A percentile compares a stretch with the other conserved stretches of the same genome.
phyloP scores from a whole-genome alignment of 1,284 basidiomycete genomes.

The Grifola frondosa region DNA sequence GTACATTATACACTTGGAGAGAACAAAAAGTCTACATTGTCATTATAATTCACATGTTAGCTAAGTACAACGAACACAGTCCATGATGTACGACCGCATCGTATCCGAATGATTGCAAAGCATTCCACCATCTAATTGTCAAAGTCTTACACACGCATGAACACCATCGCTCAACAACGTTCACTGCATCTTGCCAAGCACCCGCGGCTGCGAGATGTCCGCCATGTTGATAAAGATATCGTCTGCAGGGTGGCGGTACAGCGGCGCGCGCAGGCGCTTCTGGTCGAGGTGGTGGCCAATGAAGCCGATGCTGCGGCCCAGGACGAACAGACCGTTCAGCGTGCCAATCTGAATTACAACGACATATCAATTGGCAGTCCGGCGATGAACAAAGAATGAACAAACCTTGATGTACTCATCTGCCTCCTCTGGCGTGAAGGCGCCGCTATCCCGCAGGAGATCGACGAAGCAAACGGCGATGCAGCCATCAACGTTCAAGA shows the following conservation, averaged over 20 bases:
- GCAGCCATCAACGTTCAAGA: constrained; percentile 96
- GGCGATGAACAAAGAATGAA: constrained; percentile 12
- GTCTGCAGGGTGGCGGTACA: constrained; percentile 90
- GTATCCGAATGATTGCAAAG: constrained; percentile 4
- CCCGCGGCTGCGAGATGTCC: constrained; percentile 74
- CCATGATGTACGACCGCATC: neutral
- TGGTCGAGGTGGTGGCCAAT: constrained; percentile 95
- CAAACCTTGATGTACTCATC: constrained; percentile 93
- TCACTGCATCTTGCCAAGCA: constrained; percentile 59
- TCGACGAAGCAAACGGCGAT: constrained; percentile 99
- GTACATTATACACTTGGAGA: no score
- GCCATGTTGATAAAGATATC: constrained; percentile 88
- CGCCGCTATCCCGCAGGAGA: constrained; percentile 88
- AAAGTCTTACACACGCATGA: constrained; percentile 2
- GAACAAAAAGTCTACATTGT: neutral
- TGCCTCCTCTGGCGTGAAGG: constrained; percentile 95
- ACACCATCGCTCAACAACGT: constrained; percentile 2
- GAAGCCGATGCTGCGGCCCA: constrained; percentile 97
- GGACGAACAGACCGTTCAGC: constrained; percentile 95
- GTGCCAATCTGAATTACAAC: constrained; percentile 77
- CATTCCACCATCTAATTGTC: constrained; percentile 3
- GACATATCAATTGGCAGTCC: neutral
- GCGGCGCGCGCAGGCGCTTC: constrained; percentile 88
- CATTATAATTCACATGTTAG: constrained; percentile 2
- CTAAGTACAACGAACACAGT: neutral